phyloP scores from a whole-genome alignment of 345 rosid genomes.

The Eucalyptus guilfoylei region DNA sequence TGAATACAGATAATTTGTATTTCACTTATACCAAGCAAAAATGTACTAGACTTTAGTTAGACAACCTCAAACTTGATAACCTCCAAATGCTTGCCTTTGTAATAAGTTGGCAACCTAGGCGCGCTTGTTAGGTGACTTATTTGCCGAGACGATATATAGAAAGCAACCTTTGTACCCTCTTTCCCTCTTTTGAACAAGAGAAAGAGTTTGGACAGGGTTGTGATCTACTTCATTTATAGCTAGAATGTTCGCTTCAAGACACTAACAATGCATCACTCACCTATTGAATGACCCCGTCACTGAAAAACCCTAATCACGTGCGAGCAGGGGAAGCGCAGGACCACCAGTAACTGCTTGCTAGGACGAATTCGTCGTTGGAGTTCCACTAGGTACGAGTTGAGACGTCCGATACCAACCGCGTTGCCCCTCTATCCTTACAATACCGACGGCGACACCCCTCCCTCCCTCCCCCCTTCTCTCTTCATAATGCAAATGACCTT shows the following conservation, averaged over 20 bases:
- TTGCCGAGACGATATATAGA: background rate
- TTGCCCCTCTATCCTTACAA: background rate
- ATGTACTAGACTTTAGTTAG: background rate
- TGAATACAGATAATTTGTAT: background rate
- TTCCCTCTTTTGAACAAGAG: background rate
- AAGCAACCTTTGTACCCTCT: background rate
- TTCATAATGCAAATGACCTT: background rate
- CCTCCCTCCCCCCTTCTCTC: background rate
- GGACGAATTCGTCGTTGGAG: background rate
- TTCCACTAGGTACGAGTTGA: background rate
- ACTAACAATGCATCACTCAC: background rate
- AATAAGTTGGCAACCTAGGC: background rate
- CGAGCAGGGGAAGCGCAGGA: background rate
- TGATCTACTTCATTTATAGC: background rate
- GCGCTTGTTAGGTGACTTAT: background rate
- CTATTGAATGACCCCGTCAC: background rate
- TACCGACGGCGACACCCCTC: background rate
- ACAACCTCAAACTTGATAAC: background rate
- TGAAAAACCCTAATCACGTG: background rate
- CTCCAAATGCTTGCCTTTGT: background rate
- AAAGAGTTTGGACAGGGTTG: background rate
- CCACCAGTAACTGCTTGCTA: background rate
- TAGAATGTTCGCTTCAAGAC: background rate
- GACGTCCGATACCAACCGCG: background rate
- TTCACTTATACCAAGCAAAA: background rate